These are phyloP conservation scores for Bjerkandera adusta DNA, from an alignment of 1,284 basidiomycete species.

Conservation along the genomic window DNA sequence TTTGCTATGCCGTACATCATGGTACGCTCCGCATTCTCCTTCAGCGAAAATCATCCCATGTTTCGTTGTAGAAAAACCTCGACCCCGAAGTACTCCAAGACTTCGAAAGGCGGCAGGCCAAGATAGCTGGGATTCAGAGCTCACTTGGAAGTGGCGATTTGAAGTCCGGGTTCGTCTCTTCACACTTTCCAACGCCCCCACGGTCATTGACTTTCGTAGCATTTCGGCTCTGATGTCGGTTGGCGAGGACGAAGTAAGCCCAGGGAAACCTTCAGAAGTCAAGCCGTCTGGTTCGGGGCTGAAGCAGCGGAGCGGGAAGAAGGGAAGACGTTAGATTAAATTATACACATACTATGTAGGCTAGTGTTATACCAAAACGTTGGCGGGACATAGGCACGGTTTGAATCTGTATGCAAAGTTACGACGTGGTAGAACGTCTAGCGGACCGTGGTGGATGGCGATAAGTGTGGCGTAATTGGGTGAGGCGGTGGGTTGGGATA, in stretches of 20 bases:
- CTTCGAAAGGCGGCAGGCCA: constrained; percentile 65
- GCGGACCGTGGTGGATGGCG: no score
- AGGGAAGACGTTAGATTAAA: constrained; percentile 23
- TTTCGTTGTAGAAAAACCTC: constrained; percentile 59
- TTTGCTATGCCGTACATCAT: constrained; percentile 80
- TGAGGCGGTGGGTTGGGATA: constrained; percentile 40
- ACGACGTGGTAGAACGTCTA: no score
- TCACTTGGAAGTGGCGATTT: constrained; percentile 58
- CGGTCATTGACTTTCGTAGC: constrained; percentile 11
- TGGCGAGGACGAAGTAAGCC: constrained; percentile 21
- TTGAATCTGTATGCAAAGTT: no score
- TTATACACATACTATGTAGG: constrained; percentile 15
- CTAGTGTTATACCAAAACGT: no score
- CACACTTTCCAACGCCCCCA: neutral
- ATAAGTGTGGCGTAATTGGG: no score
- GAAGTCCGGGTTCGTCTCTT: constrained; percentile 32
- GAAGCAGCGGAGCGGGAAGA: constrained; percentile 25
- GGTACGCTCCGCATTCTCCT: constrained; percentile 39
- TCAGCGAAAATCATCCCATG: constrained; percentile 3
- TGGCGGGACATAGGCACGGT: no score
- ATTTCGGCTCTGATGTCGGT: constrained; percentile 26
- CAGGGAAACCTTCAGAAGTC: constrained; percentile 18
- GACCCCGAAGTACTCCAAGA: constrained; percentile 78
- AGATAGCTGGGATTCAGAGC: constrained; percentile 56
- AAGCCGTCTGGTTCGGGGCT: constrained; percentile 16